Evolutionary conservation across 1,284 basidiomycete genomes (phyloP), one percentile per base, ranked within the genome.

Genomic region (Cryptococcus wingfieldii): DNA sequence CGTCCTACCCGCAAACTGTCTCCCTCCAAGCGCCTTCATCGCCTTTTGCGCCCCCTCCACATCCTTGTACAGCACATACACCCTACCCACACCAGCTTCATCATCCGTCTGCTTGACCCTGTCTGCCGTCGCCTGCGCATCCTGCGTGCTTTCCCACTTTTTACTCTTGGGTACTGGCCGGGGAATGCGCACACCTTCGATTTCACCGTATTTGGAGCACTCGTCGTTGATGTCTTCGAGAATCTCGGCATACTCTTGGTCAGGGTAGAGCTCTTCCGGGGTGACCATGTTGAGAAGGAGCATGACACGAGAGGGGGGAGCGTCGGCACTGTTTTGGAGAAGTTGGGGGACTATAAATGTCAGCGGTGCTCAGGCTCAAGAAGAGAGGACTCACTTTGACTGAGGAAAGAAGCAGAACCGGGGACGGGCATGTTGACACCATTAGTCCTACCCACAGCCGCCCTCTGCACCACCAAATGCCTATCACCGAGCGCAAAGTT

Each of bases 251-350:
- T 96, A 99, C 70, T 98, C 95, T 60, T 86, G 80, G 74, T 98
- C 95, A 70, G 94, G 87, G 27, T 83, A 78, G 53, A 99, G 83
- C 72, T 99, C 95, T 55, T 98, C 95, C 3, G 90, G 78, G 0
- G 90, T 90, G 61, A 99, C 93, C 96, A 98, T 98, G 82, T 98
- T 99, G 70, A 99, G 81, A 87, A 99, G 89, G 70, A 97, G 86
- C 71, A 99, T 83, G 71, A 95, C 93, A 44, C 89, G 85, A 14
- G 82, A 80, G 7, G 79, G 78, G 7, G 72, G 70, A 5, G 87
- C 85, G 45, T 86, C 82, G 12, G 77, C 78, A 23, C 64, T 61
- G 63, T 87, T 84, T 55, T 85, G 85, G 8, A 87, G 66, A 80
- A 92, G 85, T 71, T 89, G 90, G 23, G 89, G 88, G 49, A 87